These are phyloP conservation scores for Colletotrichum phormii DNA, from an alignment of 2,329 filamentous ascomycete genomes.

Conservation along the genomic window DNA sequence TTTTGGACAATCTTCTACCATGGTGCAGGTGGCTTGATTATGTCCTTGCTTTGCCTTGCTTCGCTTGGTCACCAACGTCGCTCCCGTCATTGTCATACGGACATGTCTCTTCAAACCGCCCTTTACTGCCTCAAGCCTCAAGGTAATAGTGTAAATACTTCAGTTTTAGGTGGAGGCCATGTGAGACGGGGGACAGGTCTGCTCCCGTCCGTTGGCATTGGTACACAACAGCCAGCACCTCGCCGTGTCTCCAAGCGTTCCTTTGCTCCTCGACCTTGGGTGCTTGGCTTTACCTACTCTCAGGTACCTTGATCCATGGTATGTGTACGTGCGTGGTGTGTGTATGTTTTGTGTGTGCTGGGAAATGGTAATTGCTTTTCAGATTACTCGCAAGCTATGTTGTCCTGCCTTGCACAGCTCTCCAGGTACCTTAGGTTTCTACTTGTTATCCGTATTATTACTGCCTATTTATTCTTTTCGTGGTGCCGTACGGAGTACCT, in stretches of 20 bases:
- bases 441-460: background rate
- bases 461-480: background rate
- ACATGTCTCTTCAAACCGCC: background rate
- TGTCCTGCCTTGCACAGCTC: background rate
- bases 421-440: background rate
- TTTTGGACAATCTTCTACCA: background rate
- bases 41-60: background rate
- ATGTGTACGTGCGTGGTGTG: background rate
- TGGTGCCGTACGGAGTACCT: background rate
- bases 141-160: background rate
- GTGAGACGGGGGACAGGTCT: background rate
- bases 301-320: background rate
- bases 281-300: background rate
- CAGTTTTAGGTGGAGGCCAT: background rate
- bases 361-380: background rate
- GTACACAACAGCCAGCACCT: constrained; percentile 4
- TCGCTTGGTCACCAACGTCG: background rate
- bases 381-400: background rate
- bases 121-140: background rate
- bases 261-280: background rate
- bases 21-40: background rate
- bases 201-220: constrained; percentile 6
- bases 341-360: background rate
- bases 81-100: background rate
- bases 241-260: background rate